Percentiles rank a stretch among this genome's conserved stretches.
phyloP scores from a whole-genome alignment of 106 monocot species.

The Alisma plantagoaquatica region DNA sequence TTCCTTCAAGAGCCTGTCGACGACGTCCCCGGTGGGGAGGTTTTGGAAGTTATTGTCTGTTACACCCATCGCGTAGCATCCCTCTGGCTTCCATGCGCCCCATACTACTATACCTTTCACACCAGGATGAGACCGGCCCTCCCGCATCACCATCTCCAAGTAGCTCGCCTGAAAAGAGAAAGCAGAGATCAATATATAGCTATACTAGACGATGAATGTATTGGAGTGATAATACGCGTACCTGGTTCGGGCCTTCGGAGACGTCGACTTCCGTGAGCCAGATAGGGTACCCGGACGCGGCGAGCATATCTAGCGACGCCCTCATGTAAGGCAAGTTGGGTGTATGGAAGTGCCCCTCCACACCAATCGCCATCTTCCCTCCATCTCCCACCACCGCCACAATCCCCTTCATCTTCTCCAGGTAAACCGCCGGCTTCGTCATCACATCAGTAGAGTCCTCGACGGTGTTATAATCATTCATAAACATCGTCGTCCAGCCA shows the following conservation, averaged over 20 bases:
- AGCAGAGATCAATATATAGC: background rate
- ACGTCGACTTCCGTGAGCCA: slow-evolving; percentile 94
- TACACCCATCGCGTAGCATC: slow-evolving; percentile 64
- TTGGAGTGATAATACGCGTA: background rate
- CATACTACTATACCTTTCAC: slow-evolving; percentile 78
- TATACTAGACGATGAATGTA: background rate
- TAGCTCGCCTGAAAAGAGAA: slow-evolving; percentile 27
- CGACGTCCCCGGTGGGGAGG: slow-evolving; percentile 53
- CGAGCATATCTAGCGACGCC: slow-evolving; percentile 52
- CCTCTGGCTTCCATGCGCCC: slow-evolving; percentile 47
- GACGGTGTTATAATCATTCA: slow-evolving; percentile 79
- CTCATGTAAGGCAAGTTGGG: slow-evolving; percentile 64
- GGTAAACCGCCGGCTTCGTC: slow-evolving; percentile 32
- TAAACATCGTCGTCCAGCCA: slow-evolving; percentile 32
- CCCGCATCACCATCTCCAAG: slow-evolving; percentile 64
- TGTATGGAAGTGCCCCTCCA: slow-evolving; percentile 53
- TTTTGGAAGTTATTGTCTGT: slow-evolving; percentile 77
- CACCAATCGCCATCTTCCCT: slow-evolving; percentile 40
- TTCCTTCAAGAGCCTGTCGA: slow-evolving; percentile 51
- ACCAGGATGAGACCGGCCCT: slow-evolving; percentile 50
- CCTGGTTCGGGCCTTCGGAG: slow-evolving; percentile 23
- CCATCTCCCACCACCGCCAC: slow-evolving; percentile 14
- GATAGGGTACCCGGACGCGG: slow-evolving; percentile 33
- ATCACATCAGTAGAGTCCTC: slow-evolving; percentile 32
- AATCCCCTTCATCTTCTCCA: slow-evolving; percentile 39